Conservation (phyloP, 208 protist genomes). For the Leishmania amazonensis region DNA sequence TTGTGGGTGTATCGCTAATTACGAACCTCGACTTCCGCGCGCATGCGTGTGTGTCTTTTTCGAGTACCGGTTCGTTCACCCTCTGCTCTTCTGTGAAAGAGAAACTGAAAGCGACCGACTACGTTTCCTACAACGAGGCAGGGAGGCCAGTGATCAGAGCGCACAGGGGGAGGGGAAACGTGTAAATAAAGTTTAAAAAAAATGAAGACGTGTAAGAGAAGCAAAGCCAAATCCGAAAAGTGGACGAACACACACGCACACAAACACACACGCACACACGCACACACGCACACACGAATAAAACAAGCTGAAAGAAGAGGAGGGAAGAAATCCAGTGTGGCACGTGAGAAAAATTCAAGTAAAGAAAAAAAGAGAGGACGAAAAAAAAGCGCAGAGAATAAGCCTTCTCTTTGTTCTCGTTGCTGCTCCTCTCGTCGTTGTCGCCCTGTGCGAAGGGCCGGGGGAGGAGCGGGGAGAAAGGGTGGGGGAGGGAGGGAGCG, state of each 20-base stretch:
- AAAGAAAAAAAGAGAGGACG: not conserved
- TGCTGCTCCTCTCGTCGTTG: not conserved
- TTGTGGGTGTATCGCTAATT: not conserved
- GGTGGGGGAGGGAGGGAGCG: too few relatives aligned
- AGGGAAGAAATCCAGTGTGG: not conserved
- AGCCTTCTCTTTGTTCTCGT: not conserved
- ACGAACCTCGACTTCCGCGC: not conserved
- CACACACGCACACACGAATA: not conserved
- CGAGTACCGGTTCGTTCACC: not conserved
- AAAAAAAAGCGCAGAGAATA: not conserved
- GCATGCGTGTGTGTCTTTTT: not conserved
- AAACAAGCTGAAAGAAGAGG: not conserved
- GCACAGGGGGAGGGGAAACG: not conserved
- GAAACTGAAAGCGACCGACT: not conserved
- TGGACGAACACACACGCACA: not conserved
- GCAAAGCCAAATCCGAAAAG: not conserved
- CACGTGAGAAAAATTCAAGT: not conserved
- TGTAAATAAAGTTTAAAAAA: slow-evolving; percentile 1
- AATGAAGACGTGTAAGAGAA: slow-evolving; percentile 1
- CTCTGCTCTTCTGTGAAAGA: not conserved
- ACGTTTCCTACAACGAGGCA: not conserved
- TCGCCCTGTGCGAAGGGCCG: not conserved
- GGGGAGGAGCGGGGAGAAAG: too few relatives aligned
- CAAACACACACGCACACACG: not conserved
- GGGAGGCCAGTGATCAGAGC: not conserved